These are phyloP conservation scores for Claviceps sorghi DNA, from an alignment of 2,329 filamentous ascomycete species.

Conservation along the genomic window DNA sequence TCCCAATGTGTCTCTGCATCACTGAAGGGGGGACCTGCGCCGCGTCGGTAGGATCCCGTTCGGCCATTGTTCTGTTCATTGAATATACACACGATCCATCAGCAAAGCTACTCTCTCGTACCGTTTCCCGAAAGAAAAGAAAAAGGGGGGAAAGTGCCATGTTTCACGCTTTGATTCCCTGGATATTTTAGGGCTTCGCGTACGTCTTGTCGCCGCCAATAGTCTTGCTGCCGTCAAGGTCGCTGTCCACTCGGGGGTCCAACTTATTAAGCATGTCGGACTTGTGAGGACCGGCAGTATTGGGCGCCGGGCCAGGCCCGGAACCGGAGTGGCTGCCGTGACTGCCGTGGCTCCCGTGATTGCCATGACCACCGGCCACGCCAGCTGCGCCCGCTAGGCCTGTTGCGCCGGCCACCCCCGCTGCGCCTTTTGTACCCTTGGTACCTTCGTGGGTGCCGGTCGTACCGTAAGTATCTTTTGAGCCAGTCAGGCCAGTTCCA, in stretches of 20 bases:
- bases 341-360: conserved; percentile 1
- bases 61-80: not conserved
- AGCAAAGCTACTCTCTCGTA: not conserved
- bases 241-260: conserved; percentile 40
- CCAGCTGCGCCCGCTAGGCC: not conserved
- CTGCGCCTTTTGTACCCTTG: conserved; percentile 3
- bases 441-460: not conserved
- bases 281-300: conserved; percentile 31
- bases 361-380: conserved; percentile 15
- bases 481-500: not conserved
- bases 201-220: conserved; percentile 37
- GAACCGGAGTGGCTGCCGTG: conserved; percentile 5
- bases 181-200: conserved; percentile 20
- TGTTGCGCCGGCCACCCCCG: conserved; percentile 14
- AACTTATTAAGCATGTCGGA: conserved; percentile 38
- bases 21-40: conserved; percentile 43
- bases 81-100: not conserved
- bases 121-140: no score
- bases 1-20: conserved; percentile 31
- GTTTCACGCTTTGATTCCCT: conserved; percentile 1
- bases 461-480: not conserved
- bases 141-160: no score
- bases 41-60: conserved; percentile 38
- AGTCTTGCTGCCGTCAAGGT: conserved; percentile 40
- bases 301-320: conserved; percentile 17